Evolutionary conservation across 108 stramenopile species (phyloP).

Genomic region (Pseudonitzschia multiseries): DNA sequence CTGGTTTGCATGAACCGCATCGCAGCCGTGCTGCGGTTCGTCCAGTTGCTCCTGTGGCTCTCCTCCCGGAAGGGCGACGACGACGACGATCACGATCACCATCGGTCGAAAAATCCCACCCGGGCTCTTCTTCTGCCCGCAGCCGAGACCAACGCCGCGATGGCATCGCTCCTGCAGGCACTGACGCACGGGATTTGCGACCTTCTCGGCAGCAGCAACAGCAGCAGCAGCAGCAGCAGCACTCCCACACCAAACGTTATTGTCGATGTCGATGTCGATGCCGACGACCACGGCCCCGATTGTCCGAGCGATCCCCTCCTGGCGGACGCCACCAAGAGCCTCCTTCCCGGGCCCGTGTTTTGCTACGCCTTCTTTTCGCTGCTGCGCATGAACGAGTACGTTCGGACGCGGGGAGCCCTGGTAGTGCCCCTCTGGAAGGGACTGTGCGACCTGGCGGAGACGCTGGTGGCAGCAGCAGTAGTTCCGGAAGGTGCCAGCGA

Average conservation of each 20-base stretch:
- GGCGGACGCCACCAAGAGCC: constrained; percentile 2
- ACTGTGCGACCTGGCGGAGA: background rate
- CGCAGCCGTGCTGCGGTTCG: background rate
- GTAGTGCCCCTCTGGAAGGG: constrained; percentile 16
- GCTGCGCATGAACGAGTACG: constrained; percentile 18
- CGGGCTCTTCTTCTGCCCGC: too few species aligned
- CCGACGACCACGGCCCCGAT: too few species aligned
- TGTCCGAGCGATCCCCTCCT: background rate
- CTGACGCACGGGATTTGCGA: constrained; percentile 11
- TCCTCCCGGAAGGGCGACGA: background rate
- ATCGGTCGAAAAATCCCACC: background rate
- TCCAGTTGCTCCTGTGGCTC: constrained; percentile 9
- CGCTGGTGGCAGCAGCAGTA: background rate
- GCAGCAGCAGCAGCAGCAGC: background rate
- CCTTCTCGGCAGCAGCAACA: background rate
- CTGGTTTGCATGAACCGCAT: constrained; percentile 7
- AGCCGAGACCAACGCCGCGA: constrained; percentile 1
- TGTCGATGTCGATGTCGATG: background rate
- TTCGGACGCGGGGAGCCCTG: constrained; percentile 10
- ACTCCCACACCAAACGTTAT: too few species aligned
- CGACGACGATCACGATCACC: background rate
- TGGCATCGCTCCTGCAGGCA: background rate
- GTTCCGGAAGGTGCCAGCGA: too few species aligned
- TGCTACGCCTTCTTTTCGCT: constrained; percentile 16
- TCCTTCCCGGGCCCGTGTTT: constrained; percentile 10